A percentile compares a stretch with the other conserved stretches of the same genome.
These are phyloP conservation scores for Santalum album DNA, from an alignment of 164 flowering plant genomes.

Conservation along the genomic window DNA sequence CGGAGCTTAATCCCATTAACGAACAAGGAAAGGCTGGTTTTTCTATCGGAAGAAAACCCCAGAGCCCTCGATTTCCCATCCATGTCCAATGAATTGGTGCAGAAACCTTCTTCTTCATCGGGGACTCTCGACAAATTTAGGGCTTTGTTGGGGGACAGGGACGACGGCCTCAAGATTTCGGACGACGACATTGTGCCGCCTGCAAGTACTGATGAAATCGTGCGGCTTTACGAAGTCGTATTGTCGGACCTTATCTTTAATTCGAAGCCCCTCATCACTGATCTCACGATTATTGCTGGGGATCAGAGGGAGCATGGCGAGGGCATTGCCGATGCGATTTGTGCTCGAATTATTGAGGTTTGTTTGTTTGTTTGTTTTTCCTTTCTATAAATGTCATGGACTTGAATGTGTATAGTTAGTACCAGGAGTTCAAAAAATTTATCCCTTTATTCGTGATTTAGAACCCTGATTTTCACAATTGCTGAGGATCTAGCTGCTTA, in stretches of 20 bases:
- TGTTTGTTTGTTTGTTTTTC: too few relatives aligned
- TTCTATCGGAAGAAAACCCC: constrained; percentile 26
- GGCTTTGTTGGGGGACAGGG: constrained; percentile 56
- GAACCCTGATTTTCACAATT: too few relatives aligned
- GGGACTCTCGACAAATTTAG: constrained; percentile 54
- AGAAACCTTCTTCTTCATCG: constrained; percentile 26
- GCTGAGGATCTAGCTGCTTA: too few relatives aligned
- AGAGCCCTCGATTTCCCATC: constrained; percentile 11
- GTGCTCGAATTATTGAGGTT: constrained; percentile 83
- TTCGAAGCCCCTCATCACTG: constrained; percentile 93
- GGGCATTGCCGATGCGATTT: constrained; percentile 83
- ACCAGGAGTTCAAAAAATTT: too few relatives aligned
- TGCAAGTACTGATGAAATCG: constrained; percentile 50
- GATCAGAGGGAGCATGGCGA: constrained; percentile 60
- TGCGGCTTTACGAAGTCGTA: constrained; percentile 53
- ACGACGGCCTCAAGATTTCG: constrained; percentile 38
- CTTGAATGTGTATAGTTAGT: too few relatives aligned
- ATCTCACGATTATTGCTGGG: constrained; percentile 90
- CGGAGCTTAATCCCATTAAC: constrained; percentile 7
- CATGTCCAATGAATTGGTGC: constrained; percentile 14
- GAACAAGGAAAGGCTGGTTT: constrained; percentile 20
- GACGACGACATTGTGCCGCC: constrained; percentile 24
- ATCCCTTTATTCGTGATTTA: too few relatives aligned
- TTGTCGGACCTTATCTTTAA: constrained; percentile 65
- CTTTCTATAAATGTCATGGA: too few relatives aligned